Conservation (phyloP, 352 stramenopile species). For the Phytophthora podocarpi region DNA sequence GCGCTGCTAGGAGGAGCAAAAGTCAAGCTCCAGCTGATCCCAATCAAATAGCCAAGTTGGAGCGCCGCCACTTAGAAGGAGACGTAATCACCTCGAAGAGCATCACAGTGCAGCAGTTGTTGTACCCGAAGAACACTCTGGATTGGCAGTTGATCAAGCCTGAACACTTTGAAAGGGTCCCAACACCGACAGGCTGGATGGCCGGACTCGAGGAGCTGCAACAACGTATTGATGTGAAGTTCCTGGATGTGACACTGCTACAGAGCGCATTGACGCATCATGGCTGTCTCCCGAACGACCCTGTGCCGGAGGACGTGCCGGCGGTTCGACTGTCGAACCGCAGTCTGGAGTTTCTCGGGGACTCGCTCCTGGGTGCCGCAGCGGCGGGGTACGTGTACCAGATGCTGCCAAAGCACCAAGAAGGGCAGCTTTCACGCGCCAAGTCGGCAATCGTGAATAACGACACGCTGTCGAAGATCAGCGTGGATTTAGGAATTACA, state of each 20-base stretch:
- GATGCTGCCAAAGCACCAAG: slow-evolving; percentile 63
- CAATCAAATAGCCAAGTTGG: slow-evolving; percentile 13
- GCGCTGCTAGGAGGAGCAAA: not conserved
- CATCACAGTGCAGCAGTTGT: slow-evolving; percentile 32
- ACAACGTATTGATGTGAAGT: slow-evolving; percentile 59
- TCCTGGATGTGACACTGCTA: slow-evolving; percentile 60
- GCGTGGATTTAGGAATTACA: slow-evolving; percentile 58
- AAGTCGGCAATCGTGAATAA: slow-evolving; percentile 84
- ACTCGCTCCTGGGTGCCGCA: slow-evolving; percentile 73
- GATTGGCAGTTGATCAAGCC: slow-evolving; percentile 60
- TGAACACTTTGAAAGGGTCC: slow-evolving; percentile 60
- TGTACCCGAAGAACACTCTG: slow-evolving; percentile 39
- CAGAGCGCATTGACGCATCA: slow-evolving; percentile 80
- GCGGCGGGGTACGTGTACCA: slow-evolving; percentile 79
- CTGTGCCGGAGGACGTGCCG: slow-evolving; percentile 44
- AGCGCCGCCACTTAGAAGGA: slow-evolving; percentile 35
- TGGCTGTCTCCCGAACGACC: slow-evolving; percentile 54
- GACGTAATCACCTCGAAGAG: slow-evolving; percentile 33
- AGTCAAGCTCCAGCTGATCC: slow-evolving; percentile 14
- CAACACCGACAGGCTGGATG: slow-evolving; percentile 53
- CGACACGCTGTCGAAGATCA: slow-evolving; percentile 67
- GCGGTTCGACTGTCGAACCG: slow-evolving; percentile 78
- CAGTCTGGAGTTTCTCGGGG: slow-evolving; percentile 83
- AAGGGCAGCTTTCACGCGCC: slow-evolving; percentile 76
- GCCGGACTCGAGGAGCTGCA: slow-evolving; percentile 55